phyloP scores from a whole-genome alignment of 306 rosid species.

The Abrus precatorius region DNA sequence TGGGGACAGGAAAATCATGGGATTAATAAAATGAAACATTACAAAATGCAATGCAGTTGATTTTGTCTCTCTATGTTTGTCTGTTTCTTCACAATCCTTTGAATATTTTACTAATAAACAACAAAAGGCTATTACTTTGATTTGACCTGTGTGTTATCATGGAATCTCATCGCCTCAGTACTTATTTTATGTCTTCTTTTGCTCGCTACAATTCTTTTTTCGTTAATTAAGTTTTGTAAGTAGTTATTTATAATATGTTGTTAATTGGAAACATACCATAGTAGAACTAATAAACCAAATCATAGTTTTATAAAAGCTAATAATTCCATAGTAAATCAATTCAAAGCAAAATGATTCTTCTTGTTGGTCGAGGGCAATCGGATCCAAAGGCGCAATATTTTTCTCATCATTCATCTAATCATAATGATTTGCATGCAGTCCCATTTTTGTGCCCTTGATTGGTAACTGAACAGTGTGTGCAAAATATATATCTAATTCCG shows the following conservation, averaged over 20 bases:
- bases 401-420: conserved; percentile 27
- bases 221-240: background rate
- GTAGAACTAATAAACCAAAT: background rate
- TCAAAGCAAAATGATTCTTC: conserved; percentile 36
- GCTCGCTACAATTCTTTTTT: background rate
- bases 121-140: conserved; percentile 3
- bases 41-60: conserved; percentile 47
- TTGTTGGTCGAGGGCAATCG: background rate
- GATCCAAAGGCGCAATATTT: conserved; percentile 34
- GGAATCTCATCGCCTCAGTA: conserved; percentile 23
- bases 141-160: conserved; percentile 27
- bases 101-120: conserved; percentile 36
- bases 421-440: conserved; percentile 45
- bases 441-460: conserved; percentile 25
- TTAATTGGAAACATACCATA: background rate
- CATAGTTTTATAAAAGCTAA: background rate
- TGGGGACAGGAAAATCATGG: conserved; percentile 60
- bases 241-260: background rate
- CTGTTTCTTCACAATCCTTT: conserved; percentile 34
- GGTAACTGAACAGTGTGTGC: conserved; percentile 4
- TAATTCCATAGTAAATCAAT: conserved; percentile 25
- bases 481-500: background rate
- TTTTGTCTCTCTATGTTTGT: conserved; percentile 49
- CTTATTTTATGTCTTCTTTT: conserved; percentile 32
- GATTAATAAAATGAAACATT: conserved; percentile 52